phyloP scores from a whole-genome alignment of 148 eudicot genomes.

The Rhododendron vialii region DNA sequence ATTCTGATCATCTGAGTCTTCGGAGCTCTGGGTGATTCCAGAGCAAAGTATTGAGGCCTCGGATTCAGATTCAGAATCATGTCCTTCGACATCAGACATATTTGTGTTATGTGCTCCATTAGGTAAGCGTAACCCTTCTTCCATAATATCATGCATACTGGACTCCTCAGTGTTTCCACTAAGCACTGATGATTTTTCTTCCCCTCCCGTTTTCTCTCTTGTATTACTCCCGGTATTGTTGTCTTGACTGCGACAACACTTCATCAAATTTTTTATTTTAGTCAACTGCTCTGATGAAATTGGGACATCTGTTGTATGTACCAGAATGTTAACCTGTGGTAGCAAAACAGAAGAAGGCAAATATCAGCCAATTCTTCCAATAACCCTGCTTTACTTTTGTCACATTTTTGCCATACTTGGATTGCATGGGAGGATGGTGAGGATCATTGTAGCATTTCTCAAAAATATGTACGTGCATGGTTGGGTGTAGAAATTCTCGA shows the following conservation, averaged over 20 bases:
- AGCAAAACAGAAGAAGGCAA: conserved; percentile 13
- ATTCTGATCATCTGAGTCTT: conserved; percentile 42
- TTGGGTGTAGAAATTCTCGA: neutral
- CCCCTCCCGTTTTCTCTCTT: conserved; percentile 22
- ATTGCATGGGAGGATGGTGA: neutral
- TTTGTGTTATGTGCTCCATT: conserved; percentile 32
- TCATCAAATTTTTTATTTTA: conserved; percentile 44
- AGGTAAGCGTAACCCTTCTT: conserved; percentile 27
- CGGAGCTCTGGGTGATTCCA: conserved; percentile 40
- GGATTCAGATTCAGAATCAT: conserved; percentile 52
- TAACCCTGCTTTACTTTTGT: neutral
- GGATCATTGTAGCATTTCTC: neutral
- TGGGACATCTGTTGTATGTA: conserved; percentile 54
- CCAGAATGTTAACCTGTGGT: conserved; percentile 74
- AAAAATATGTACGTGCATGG: neutral
- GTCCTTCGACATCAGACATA: conserved; percentile 27
- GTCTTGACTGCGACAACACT: conserved; percentile 33
- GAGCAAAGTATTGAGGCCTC: conserved; percentile 65
- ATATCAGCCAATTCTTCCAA: neutral
- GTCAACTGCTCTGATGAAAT: conserved; percentile 50
- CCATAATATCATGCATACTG: conserved; percentile 31
- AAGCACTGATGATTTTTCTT: conserved; percentile 39
- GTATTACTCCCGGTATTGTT: conserved; percentile 15
- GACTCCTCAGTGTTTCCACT: conserved; percentile 62
- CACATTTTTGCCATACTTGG: neutral